A percentile compares a stretch with the other conserved stretches of the same genome.
phyloP scores from a whole-genome alignment of 176 grass and related monocot genomes.

The Oryza brachyantha region DNA sequence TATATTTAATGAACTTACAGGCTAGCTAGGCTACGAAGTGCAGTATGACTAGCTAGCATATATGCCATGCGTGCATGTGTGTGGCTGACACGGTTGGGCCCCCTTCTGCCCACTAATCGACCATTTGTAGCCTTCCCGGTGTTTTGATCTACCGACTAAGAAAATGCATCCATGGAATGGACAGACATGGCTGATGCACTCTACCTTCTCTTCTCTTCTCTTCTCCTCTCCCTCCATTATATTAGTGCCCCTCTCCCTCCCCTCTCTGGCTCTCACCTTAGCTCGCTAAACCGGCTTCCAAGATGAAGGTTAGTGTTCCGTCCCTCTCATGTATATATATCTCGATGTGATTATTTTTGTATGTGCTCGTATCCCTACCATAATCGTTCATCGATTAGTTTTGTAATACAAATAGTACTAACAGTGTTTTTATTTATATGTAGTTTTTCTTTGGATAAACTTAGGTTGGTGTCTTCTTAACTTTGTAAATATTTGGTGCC shows the following conservation, averaged over 20 bases:
- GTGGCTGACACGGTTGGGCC: constrained; percentile 1
- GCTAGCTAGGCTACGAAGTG: not conserved
- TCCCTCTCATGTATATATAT: no score
- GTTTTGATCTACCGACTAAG: constrained; percentile 64
- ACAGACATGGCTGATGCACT: not conserved
- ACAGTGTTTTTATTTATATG: not conserved
- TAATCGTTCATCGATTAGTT: not conserved
- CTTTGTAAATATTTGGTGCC: not conserved
- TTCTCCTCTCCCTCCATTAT: constrained; percentile 31
- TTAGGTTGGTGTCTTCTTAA: not conserved
- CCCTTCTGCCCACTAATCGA: constrained; percentile 18
- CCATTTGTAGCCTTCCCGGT: constrained; percentile 69
- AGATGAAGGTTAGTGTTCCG: constrained; percentile 64
- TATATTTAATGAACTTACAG: no score
- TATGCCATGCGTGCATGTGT: not conserved
- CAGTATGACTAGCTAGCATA: no score
- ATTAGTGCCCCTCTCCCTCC: constrained; percentile 40
- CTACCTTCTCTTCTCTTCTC: constrained; percentile 25
- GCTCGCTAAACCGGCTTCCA: constrained; percentile 14
- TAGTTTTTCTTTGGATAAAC: not conserved
- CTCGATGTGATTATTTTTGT: no score
- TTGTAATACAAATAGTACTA: not conserved
- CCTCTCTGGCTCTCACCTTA: constrained; percentile 24
- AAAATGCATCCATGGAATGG: not conserved
- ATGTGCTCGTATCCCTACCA: not conserved